phyloP scores from a whole-genome alignment of 1,284 basidiomycete species.

The Trichosporon sp. region DNA sequence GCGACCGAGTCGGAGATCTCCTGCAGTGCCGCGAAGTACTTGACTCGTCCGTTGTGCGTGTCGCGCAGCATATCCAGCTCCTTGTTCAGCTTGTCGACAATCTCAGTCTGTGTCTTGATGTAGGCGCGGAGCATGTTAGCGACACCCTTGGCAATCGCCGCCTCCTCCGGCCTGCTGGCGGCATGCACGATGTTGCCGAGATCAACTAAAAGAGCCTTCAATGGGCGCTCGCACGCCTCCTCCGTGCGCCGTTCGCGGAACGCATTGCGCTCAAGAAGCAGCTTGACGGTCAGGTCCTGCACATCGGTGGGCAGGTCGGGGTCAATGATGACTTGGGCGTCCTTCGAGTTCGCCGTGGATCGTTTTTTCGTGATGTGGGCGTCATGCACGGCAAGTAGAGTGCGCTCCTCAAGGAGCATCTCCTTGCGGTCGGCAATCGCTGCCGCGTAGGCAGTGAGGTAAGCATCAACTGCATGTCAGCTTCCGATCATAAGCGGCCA shows the following conservation, averaged over 20 bases:
- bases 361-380: slow-evolving; percentile 33
- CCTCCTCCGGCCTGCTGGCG: slow-evolving; percentile 9
- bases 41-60: slow-evolving; percentile 43
- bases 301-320: slow-evolving; percentile 23
- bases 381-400: slow-evolving; percentile 32
- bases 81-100: slow-evolving; percentile 37
- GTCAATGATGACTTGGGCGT: slow-evolving; percentile 23
- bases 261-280: slow-evolving; percentile 38
- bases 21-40: slow-evolving; percentile 45
- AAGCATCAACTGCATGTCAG: slow-evolving; percentile 38
- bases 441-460: slow-evolving; percentile 43
- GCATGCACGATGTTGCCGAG: slow-evolving; percentile 25
- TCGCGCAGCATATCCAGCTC: slow-evolving; percentile 43
- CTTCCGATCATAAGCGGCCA: neutral
- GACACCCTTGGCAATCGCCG: slow-evolving; percentile 7
- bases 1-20: slow-evolving; percentile 47
- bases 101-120: slow-evolving; percentile 18
- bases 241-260: slow-evolving; percentile 35
- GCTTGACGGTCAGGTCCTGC: slow-evolving; percentile 25
- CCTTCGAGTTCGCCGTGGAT: slow-evolving; percentile 29
- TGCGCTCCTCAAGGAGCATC: slow-evolving; percentile 42
- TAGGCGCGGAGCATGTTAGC: slow-evolving; percentile 5
- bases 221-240: slow-evolving; percentile 35
- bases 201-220: slow-evolving; percentile 40
- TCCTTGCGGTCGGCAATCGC: slow-evolving; percentile 45